These are phyloP conservation scores for Solanum appendiculatum DNA, from an alignment of 257 asterid genomes.

Conservation along the genomic window DNA sequence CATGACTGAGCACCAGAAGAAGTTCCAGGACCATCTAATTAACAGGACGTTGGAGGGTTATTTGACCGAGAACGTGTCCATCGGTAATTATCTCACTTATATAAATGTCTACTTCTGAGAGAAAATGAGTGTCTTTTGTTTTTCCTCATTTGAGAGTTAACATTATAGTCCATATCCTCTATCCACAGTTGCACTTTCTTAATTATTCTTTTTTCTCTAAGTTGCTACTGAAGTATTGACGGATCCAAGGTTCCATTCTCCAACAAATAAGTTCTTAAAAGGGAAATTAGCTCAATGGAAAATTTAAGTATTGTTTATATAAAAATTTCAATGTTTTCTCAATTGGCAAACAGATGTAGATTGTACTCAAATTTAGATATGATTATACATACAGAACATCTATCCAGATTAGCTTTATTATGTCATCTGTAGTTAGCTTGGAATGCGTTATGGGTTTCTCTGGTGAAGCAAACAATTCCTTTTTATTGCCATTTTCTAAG, in stretches of 20 bases:
- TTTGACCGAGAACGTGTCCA: constrained; percentile 29
- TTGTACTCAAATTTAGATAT: neutral
- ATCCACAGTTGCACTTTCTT: neutral
- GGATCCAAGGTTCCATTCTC: neutral
- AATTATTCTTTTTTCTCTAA: neutral
- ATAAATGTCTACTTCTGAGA: neutral
- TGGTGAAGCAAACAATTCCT: neutral
- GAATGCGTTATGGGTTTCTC: neutral
- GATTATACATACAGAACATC: neutral
- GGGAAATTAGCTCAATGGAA: neutral
- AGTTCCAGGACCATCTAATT: constrained; percentile 77
- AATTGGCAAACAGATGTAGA: neutral
- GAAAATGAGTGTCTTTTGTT: neutral
- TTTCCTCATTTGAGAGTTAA: neutral
- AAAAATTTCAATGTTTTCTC: neutral
- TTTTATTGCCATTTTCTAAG: neutral
- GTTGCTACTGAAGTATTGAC: neutral
- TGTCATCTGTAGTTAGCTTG: neutral
- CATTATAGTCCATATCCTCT: neutral
- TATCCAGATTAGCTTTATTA: neutral
- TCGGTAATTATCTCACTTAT: constrained; percentile 28
- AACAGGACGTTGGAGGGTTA: constrained; percentile 63
- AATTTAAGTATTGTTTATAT: neutral
- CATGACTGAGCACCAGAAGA: constrained; percentile 75
- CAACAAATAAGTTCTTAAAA: neutral